Percentiles rank a stretch among this genome's conserved stretches.
phyloP scores from a whole-genome alignment of 208 protist genomes.

The Acanthamoeba lenticulata region DNA sequence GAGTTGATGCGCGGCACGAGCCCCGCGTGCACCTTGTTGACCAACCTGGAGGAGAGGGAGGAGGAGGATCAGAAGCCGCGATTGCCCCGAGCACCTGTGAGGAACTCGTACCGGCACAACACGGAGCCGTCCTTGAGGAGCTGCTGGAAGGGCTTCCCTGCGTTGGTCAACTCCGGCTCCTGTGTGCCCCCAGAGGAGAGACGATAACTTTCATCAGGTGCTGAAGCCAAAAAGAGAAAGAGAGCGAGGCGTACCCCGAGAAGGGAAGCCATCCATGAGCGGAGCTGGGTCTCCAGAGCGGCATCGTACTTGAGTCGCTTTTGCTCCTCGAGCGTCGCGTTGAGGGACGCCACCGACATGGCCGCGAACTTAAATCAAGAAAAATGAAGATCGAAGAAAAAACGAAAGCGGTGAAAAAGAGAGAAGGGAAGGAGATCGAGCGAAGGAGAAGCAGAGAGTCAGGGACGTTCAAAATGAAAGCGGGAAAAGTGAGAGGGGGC shows the following conservation, averaged over 20 bases:
- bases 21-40: background rate
- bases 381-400: too few relatives aligned
- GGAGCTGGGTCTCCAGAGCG: slow-evolving; percentile 13
- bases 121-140: slow-evolving; percentile 34
- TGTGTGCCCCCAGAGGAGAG: background rate
- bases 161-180: background rate
- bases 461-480: background rate
- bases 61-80: background rate
- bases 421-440: background rate
- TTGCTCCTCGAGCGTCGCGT: slow-evolving; percentile 28
- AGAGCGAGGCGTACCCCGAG: background rate
- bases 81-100: background rate
- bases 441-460: background rate
- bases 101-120: background rate
- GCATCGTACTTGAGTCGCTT: slow-evolving; percentile 34
- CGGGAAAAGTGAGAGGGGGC: too few relatives aligned
- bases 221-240: background rate
- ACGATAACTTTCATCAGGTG: background rate
- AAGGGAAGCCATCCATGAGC: background rate
- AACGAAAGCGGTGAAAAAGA: too few relatives aligned
- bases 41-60: background rate
- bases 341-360: slow-evolving; percentile 21
- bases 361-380: background rate
- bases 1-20: slow-evolving; percentile 23
- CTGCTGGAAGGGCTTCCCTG: background rate